Percentiles rank a stretch among this genome's conserved stretches.
These are phyloP conservation scores for Candida easanensis DNA, from an alignment of 805 yeast genomes.

Conservation along the genomic window DNA sequence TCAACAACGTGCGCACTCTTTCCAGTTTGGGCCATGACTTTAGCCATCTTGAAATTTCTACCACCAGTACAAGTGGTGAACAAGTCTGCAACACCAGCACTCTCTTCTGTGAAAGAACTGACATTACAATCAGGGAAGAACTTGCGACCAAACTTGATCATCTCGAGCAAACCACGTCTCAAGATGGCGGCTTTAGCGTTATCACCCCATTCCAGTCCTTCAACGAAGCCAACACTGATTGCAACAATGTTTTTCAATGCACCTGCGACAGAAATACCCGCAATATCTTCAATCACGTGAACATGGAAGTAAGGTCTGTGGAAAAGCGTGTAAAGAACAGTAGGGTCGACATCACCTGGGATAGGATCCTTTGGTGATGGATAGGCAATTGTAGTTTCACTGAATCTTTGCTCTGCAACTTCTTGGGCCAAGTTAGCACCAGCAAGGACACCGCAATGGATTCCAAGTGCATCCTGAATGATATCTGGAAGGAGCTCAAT, in stretches of 20 bases:
- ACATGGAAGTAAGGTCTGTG: conserved; percentile 98
- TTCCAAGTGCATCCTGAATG: conserved; percentile 72
- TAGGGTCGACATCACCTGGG: conserved; percentile 71
- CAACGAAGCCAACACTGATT: conserved; percentile 92
- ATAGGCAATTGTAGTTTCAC: conserved; percentile 96
- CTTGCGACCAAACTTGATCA: conserved; percentile 73
- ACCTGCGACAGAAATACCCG: conserved; percentile 93
- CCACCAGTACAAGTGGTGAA: conserved; percentile 97
- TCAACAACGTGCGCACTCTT: conserved; percentile 77
- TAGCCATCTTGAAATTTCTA: conserved; percentile 87
- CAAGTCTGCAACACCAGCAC: conserved; percentile 95
- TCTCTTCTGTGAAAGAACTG: conserved; percentile 85
- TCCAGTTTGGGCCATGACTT: conserved; percentile 73
- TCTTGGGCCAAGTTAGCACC: conserved; percentile 97
- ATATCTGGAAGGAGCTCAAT: conserved; percentile 75
- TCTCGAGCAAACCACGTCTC: conserved; percentile 90
- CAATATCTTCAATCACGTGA: conserved; percentile 82
- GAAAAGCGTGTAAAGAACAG: conserved; percentile 72
- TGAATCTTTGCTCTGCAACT: conserved; percentile 90
- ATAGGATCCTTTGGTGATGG: conserved; percentile 64
- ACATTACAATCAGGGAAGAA: conserved; percentile 73
- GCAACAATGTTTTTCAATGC: conserved; percentile 95
- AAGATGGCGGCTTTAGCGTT: conserved; percentile 95
- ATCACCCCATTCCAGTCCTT: conserved; percentile 98
- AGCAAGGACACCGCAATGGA: conserved; percentile 89